Evolutionary conservation across 2,329 filamentous ascomycete species (phyloP).

Genomic region (Pseudogymnoascus sp.): DNA sequence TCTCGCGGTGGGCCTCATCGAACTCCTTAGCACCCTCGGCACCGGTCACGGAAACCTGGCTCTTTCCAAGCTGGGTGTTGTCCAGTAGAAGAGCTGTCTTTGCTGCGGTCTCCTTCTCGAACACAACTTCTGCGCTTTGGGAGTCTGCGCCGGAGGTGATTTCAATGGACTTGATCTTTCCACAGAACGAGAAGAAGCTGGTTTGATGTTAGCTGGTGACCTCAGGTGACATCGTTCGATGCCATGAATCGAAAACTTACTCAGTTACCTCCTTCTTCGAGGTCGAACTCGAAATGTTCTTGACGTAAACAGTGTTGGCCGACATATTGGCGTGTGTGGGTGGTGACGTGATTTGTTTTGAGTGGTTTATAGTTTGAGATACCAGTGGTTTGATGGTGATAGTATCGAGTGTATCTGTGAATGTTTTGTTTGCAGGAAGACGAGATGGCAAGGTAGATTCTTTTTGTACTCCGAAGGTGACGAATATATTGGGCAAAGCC

Average conservation of each 20-base stretch:
- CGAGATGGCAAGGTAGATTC: background rate
- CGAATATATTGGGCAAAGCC: conserved; percentile 3
- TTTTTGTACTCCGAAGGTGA: conserved; percentile 4
- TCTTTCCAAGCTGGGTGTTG: conserved; percentile 87
- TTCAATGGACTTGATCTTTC: conserved; percentile 82
- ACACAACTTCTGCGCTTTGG: conserved; percentile 86
- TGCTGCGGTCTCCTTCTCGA: conserved; percentile 93
- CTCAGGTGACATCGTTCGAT: background rate
- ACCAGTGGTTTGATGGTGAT: background rate
- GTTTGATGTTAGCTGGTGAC: background rate
- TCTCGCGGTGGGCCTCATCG: conserved; percentile 52
- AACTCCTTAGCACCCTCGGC: conserved; percentile 57
- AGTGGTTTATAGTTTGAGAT: background rate
- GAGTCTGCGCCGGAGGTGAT: conserved; percentile 61
- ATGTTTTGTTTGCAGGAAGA: conserved; percentile 1
- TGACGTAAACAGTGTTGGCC: conserved; percentile 67
- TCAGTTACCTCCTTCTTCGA: conserved; percentile 87
- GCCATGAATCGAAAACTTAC: conserved; percentile 37
- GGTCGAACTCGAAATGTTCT: conserved; percentile 78
- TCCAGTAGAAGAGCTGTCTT: conserved; percentile 96
- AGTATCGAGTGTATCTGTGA: background rate
- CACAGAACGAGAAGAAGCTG: conserved; percentile 45
- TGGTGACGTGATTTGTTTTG: background rate
- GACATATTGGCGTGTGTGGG: background rate
- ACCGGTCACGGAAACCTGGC: conserved; percentile 71